Percentiles rank a stretch among this genome's conserved stretches.
Evolutionary conservation across 495 filamentous ascomycete genomes (phyloP).

Genomic region (Glutinoglossum americanum): DNA sequence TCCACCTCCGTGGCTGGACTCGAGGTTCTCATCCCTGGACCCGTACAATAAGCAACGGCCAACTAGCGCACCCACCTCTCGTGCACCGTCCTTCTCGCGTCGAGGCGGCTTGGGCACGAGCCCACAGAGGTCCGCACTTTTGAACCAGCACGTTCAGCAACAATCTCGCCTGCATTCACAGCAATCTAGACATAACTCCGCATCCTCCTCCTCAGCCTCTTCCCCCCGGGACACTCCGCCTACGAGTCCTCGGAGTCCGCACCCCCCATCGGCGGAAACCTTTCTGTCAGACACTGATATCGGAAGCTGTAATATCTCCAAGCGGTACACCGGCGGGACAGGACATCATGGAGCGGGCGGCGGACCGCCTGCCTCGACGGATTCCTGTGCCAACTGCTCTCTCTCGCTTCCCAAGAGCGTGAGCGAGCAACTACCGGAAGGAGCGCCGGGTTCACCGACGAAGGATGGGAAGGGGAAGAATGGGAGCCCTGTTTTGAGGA

Average conservation of each 20-base stretch:
- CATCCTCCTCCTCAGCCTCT: constrained; percentile 12
- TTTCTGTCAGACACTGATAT: constrained; percentile 9
- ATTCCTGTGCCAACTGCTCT: constrained; percentile 37
- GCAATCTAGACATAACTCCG: not conserved
- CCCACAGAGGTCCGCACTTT: not conserved
- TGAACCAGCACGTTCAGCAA: constrained; percentile 3
- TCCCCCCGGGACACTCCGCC: constrained; percentile 37
- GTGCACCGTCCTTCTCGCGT: constrained; percentile 2
- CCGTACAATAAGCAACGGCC: not conserved
- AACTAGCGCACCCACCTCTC: constrained; percentile 1
- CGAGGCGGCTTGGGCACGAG: not conserved
- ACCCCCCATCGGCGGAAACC: constrained; percentile 5
- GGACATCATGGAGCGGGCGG: constrained; percentile 9
- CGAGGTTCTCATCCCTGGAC: not conserved
- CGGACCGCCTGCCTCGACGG: constrained; percentile 8
- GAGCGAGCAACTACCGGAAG: constrained; percentile 30
- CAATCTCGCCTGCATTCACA: not conserved
- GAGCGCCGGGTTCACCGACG: constrained; percentile 27
- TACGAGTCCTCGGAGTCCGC: constrained; percentile 31
- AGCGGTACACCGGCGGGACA: constrained; percentile 7
- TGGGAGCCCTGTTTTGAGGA: constrained; percentile 33
- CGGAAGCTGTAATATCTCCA: constrained; percentile 15
- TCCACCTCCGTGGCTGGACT: not conserved
- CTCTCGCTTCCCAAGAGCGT: constrained; percentile 31
- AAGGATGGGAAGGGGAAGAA: constrained; percentile 28